These are phyloP conservation scores for Candida albicans DNA, from an alignment of 1,139 yeast species.

Conservation along the genomic window DNA sequence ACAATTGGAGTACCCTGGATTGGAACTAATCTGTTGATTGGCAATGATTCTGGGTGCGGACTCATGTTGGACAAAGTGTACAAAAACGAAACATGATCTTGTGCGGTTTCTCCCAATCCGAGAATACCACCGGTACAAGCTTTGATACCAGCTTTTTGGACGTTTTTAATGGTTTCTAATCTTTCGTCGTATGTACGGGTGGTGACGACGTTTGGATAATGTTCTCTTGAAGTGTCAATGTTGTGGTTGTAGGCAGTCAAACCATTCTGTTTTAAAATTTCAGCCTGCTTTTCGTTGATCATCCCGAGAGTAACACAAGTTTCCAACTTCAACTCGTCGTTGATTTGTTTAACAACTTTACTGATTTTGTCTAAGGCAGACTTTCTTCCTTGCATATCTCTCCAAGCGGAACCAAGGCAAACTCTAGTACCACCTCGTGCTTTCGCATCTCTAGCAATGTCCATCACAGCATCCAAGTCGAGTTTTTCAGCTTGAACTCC, in stretches of 20 bases:
- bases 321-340: constrained; percentile 64
- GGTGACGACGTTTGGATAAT: constrained; percentile 68
- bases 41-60: constrained; percentile 75
- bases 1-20: constrained; percentile 79
- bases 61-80: constrained; percentile 67
- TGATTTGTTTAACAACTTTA: constrained; percentile 65
- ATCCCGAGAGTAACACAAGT: constrained; percentile 81
- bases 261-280: constrained; percentile 62
- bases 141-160: constrained; percentile 62
- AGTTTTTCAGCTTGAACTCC: constrained; percentile 69
- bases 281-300: constrained; percentile 64
- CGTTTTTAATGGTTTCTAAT: constrained; percentile 61
- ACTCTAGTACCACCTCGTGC: constrained; percentile 73
- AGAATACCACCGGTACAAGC: constrained; percentile 82
- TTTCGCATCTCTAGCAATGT: constrained; percentile 65
- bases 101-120: constrained; percentile 74
- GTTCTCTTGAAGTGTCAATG: constrained; percentile 76
- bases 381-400: constrained; percentile 80
- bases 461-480: constrained; percentile 58
- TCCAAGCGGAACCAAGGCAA: constrained; percentile 89
- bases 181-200: constrained; percentile 74
- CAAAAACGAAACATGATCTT: constrained; percentile 69
- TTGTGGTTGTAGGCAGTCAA: constrained; percentile 82
- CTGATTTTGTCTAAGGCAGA: constrained; percentile 62
- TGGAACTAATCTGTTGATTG: constrained; percentile 78